Evolutionary conservation across 208 protist genomes (phyloP).

Genomic region (Leishmania arabica): DNA sequence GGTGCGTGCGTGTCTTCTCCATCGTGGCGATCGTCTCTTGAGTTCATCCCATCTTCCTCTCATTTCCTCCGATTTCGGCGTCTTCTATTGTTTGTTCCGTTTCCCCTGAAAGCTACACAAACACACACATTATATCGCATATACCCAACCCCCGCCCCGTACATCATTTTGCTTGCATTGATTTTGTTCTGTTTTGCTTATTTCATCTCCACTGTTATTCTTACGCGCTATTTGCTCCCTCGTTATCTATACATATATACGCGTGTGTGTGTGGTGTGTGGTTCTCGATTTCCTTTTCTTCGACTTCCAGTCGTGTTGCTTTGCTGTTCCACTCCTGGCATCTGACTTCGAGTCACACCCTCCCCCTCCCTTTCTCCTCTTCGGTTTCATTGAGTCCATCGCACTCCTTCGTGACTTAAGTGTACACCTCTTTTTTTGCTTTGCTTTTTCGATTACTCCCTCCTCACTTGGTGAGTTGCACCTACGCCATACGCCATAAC

Average conservation of each 20-base stretch:
- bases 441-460: background rate
- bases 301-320: background rate
- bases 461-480: background rate
- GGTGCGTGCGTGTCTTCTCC: background rate
- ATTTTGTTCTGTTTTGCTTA: background rate
- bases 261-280: background rate
- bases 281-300: constrained; percentile 23
- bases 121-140: too few species aligned
- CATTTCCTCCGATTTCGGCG: background rate
- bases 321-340: background rate
- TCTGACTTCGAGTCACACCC: background rate
- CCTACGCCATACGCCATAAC: background rate
- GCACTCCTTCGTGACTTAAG: background rate
- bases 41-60: background rate
- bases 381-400: background rate
- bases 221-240: background rate
- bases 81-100: background rate
- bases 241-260: background rate
- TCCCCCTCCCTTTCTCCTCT: background rate
- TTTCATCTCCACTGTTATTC: too few species aligned
- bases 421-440: background rate
- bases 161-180: background rate
- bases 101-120: background rate
- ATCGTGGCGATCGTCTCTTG: background rate
- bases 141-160: too few species aligned